Evolutionary conservation across 169 alveolate genomes (phyloP), one percentile per base, ranked within the genome.

Genomic region (Cryptosporidium meleagridis): DNA sequence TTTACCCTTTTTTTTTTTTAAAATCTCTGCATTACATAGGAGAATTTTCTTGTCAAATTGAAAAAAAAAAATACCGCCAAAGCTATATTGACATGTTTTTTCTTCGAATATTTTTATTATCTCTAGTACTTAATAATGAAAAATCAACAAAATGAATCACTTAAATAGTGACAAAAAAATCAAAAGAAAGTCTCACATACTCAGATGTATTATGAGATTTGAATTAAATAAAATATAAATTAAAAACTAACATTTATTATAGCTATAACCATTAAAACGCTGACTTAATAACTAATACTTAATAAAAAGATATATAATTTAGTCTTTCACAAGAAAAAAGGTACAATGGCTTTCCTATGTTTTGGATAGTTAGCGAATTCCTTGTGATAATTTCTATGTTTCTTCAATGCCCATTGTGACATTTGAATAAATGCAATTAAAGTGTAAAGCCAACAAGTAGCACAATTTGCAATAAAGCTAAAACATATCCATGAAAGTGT

Each of bases 371-470:
- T 96, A 2, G 97, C 96, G 85, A 96, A 97, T 59, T 96, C 98
- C 45, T 93, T 93, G 69, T 94, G 94, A 87, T 97, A 96, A 91
- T 95, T 95, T 39, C 89, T 87, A 92, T 97, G 98, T 80, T 97
- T 97, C 91, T 95, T 94, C 51, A 93, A 84, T 29, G 99, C 98
- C 99, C 99, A 97, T 48, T 95, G 95, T 68, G 94, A 87, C 96
- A 97, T 96, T 75, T 94, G 95, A 75, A 92, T 94, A 72, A 95
- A 91, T 12, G 93, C 95, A 52, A 94, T 95, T 58, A 93, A 93
- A 69, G 93, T 52, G 93, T 87, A 85, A 86, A 93, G 84, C 93
- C 72, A 91, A 61, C 96, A 93, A 61, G 97, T 95, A 62, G 93
- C 93, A 35, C 95, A 93, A 71, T 95, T 91, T 29, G 95, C 94